Evolutionary conservation across 257 asterid genomes (phyloP).

Genomic region (Solanum tarijense): DNA sequence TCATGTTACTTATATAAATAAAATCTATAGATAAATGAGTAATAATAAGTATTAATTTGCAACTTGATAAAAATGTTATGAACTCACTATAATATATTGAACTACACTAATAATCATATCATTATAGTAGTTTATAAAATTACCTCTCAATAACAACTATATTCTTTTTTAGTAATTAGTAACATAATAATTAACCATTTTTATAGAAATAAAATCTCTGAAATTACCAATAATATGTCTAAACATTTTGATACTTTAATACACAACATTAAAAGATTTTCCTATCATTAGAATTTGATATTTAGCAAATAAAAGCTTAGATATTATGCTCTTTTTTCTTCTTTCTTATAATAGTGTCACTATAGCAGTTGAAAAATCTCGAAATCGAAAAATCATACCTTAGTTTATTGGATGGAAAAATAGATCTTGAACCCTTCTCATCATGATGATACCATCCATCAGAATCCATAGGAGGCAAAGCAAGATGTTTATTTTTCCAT

Average conservation of each 20-base stretch:
- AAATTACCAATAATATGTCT: not conserved
- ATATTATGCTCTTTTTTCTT: not conserved
- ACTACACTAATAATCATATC: not conserved
- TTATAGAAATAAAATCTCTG: not conserved
- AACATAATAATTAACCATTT: not conserved
- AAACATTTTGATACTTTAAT: not conserved
- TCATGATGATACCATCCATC: constrained; percentile 18
- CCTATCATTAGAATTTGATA: not conserved
- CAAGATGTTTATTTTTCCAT: constrained; percentile 38
- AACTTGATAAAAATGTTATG: not conserved
- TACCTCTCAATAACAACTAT: not conserved
- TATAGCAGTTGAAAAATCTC: not conserved
- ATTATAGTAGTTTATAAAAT: too few relatives aligned
- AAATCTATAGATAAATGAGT: not conserved
- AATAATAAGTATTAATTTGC: not conserved
- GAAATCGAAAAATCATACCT: constrained; percentile 19
- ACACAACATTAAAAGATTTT: not conserved
- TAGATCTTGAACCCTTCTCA: constrained; percentile 18
- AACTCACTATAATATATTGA: not conserved
- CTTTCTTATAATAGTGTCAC: not conserved
- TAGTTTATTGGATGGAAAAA: constrained; percentile 25
- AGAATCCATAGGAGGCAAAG: constrained; percentile 5
- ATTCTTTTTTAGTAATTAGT: not conserved
- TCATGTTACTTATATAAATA: not conserved
- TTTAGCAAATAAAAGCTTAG: not conserved